Base-by-base conservation (phyloP, 176 grass and related monocot species). In the Pontederia paniculata region DNA sequence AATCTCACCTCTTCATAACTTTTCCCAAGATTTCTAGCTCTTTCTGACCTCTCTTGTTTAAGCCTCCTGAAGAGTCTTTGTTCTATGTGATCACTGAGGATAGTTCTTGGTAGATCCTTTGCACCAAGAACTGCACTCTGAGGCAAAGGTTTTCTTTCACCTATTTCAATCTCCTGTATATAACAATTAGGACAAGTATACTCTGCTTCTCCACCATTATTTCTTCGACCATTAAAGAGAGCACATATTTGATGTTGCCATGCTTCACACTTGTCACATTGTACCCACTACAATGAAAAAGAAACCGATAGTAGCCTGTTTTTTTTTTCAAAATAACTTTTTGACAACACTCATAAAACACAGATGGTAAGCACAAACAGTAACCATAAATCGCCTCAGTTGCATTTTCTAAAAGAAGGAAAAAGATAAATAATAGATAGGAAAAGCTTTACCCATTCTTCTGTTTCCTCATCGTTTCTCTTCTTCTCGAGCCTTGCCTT, bases 211-310 rank as follows among this genome's bases (percentile, higher is more conserved):
- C 82, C 93, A 21, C 86, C 93, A 78, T 88, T 80, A 41, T 97
- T 97, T 70, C 93, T 97, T 84, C 83, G 84, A 17, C 83, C 86
- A 79, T 97, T 97, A 58, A 97, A 97, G 44, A 97, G 45, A 67
- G 93, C 93, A 74, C 93, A 97, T 72, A 97, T 90, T 75, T 97
- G 93, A 73, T 97, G 93, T 52, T 97, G 86, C 93, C 93, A 97
- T 60, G 83, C 81, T 83, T 90, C 94, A 80, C 94, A 99, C 66
- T 93, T 99, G 76, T 99, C 94, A 67, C 94, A 99, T 65, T 99
- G 94, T 61, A 85, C 94, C 94, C 94, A 99, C 94, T 99, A 73
- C 67, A 76, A 58, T 64, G 66, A 54, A 69, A n/a, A 50, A 72
- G 67, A 47, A 70, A 70, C 73, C 21, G 21, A 69, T 73, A 77